Evolutionary conservation across 176 grass and related monocot genomes (phyloP), one percentile per base, ranked within the genome.

Genomic region (Luzula sylvatica): DNA sequence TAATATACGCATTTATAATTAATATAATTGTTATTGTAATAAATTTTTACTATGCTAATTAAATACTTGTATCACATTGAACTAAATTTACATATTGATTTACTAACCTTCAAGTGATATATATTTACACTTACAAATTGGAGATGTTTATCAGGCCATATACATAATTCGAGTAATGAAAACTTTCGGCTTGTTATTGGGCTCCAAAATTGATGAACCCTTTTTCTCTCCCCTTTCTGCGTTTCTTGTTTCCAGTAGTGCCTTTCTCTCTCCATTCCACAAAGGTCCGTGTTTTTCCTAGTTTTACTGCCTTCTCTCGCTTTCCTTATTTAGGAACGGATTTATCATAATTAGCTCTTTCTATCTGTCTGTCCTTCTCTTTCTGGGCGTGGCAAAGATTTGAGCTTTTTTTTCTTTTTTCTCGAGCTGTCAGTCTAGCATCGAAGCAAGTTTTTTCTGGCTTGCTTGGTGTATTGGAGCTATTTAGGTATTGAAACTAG

Each of bases 181-280:
- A 8, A 38, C 15, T 64, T 64, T 28, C 46, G 1, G 11, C 15
- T 46, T 26, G 26, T 64, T 64, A 16, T 64, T 16, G 43, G 60
- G 60, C 19, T 27, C 15, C 30, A 39, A 23, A 32, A 49, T 64
- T 32, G 11, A 24, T 23, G 43, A 16, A 14, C 60, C 43, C 42
- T 35, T 35, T 64, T 64, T 64, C 60, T 64, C 60, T 50, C 24
- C 43, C 25, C 42, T 32, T 64, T 64, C 44, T 35, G 42, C 43
- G 60, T 64, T 21, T 64, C 60, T 15, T 64, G 60, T 64, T 64
- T 32, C 58, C 42, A 13, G 23, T 64, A 49, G 23, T 28, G 17
- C 38, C 38, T 19, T 56, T 15, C 15, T 15, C 56, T 59, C 54
- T 57, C 54, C 54, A 40, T 61, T 27, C 39, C 2, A 61, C 25